Conservation (phyloP, 495 filamentous ascomycete species). For the Annulohypoxylon stygium region DNA sequence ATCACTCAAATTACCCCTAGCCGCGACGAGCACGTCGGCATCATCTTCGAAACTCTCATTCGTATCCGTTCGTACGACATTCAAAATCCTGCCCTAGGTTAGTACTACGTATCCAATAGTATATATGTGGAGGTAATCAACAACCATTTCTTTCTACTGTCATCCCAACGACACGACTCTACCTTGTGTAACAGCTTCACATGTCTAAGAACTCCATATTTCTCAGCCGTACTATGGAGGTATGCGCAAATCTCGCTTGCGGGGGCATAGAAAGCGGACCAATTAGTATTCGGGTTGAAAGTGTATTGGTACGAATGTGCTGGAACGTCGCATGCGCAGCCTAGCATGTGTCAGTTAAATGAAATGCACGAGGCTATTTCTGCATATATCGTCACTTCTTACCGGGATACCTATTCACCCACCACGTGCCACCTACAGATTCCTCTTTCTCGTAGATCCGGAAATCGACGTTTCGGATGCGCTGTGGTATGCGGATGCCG, state of each 20-base stretch:
- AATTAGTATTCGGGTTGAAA: constrained; percentile 74
- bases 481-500: constrained; percentile 57
- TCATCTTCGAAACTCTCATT: constrained; percentile 54
- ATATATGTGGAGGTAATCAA: neutral
- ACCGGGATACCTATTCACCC: constrained; percentile 62
- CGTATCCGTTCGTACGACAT: constrained; percentile 42
- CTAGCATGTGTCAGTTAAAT: constrained; percentile 35
- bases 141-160: constrained; percentile 67
- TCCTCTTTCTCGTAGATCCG: constrained; percentile 61
- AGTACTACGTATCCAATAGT: neutral
- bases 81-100: constrained; percentile 38
- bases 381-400: neutral
- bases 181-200: constrained; percentile 59
- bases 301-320: constrained; percentile 73
- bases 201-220: constrained; percentile 66
- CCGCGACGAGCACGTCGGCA: constrained; percentile 72
- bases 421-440: constrained; percentile 60
- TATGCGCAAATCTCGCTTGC: constrained; percentile 74
- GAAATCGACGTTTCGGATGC: constrained; percentile 58
- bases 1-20: constrained; percentile 73
- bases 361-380: neutral
- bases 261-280: constrained; percentile 74
- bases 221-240: constrained; percentile 68
- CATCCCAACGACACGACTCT: constrained; percentile 66
- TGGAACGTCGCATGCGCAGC: constrained; percentile 61